Evolutionary conservation across 1,284 basidiomycete species (phyloP).

Genomic region (Austroboletus novae-zelandiae): DNA sequence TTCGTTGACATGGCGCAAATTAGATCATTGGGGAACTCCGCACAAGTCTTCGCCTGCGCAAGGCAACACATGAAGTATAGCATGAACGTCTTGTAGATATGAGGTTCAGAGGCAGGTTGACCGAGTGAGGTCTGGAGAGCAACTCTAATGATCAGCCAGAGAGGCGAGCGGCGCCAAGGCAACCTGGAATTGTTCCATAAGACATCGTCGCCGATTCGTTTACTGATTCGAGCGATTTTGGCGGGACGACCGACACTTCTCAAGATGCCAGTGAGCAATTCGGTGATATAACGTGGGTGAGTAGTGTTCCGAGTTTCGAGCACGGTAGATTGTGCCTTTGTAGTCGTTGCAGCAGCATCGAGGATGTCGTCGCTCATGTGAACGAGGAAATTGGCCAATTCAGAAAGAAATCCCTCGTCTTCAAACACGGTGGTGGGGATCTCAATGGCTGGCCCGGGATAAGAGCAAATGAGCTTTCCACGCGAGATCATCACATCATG

Average conservation of each 20-base stretch:
- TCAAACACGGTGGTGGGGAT: background rate
- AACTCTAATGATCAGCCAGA: slow-evolving; percentile 29
- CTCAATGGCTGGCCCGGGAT: background rate
- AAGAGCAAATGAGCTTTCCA: background rate
- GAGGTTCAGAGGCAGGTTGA: background rate
- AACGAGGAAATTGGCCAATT: slow-evolving; percentile 29
- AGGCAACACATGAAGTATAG: slow-evolving; percentile 36
- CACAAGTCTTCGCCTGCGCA: slow-evolving; percentile 19
- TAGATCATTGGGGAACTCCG: slow-evolving; percentile 29
- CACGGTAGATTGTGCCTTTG: slow-evolving; percentile 9
- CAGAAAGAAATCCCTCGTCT: background rate
- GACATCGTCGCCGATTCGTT: slow-evolving; percentile 36
- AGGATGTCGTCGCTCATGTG: slow-evolving; percentile 27
- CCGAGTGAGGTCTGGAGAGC: background rate
- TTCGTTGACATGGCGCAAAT: slow-evolving; percentile 32
- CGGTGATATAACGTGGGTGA: slow-evolving; percentile 35
- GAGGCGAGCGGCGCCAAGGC: slow-evolving; percentile 13
- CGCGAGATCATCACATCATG: background rate
- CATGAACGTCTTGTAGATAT: slow-evolving; percentile 49
- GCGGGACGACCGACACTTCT: slow-evolving; percentile 24
- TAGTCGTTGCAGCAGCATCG: background rate
- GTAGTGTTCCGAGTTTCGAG: slow-evolving; percentile 27
- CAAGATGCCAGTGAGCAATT: slow-evolving; percentile 36
- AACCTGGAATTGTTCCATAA: slow-evolving; percentile 12
- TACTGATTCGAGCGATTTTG: slow-evolving; percentile 23